These are phyloP conservation scores for Takakia lepidozioides DNA, from an alignment of 225 moss, liverwort and hornwort species.

Conservation along the genomic window DNA sequence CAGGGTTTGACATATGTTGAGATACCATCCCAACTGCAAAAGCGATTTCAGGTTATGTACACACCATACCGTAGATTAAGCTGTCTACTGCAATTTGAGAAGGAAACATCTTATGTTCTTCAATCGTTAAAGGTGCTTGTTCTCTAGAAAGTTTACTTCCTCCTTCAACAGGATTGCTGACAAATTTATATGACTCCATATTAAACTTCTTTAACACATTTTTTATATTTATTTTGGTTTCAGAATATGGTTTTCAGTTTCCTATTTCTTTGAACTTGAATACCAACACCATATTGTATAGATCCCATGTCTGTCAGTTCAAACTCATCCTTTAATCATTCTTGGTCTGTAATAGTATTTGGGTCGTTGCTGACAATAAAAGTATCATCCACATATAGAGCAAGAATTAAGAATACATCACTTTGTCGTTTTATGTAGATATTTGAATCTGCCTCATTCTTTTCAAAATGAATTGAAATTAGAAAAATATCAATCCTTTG, in stretches of 20 bases:
- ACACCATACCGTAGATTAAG: no score
- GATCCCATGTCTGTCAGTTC: not conserved
- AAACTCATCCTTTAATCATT: not conserved
- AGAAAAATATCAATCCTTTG: constrained; percentile 1
- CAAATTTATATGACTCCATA: constrained; percentile 1
- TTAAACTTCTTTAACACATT: not conserved
- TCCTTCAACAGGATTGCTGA: no score
- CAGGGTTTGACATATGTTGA: no score
- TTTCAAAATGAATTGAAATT: constrained; percentile 1
- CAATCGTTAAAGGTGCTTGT: no score
- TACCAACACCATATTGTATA: not conserved
- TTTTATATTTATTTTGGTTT: not conserved
- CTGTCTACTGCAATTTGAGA: no score
- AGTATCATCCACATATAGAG: constrained; percentile 10
- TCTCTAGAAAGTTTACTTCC: no score
- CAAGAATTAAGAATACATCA: not conserved
- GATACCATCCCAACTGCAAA: no score
- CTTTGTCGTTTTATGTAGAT: constrained; percentile 1
- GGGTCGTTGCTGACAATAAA: not conserved
- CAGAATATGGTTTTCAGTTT: not conserved
- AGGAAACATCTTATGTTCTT: no score
- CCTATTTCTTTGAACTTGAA: not conserved
- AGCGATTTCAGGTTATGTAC: no score
- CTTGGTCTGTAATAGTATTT: constrained; percentile 1
- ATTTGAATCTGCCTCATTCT: not conserved